Evolutionary conservation across 2,329 filamentous ascomycete genomes (phyloP).

Genomic region (Aspergillus unguis): DNA sequence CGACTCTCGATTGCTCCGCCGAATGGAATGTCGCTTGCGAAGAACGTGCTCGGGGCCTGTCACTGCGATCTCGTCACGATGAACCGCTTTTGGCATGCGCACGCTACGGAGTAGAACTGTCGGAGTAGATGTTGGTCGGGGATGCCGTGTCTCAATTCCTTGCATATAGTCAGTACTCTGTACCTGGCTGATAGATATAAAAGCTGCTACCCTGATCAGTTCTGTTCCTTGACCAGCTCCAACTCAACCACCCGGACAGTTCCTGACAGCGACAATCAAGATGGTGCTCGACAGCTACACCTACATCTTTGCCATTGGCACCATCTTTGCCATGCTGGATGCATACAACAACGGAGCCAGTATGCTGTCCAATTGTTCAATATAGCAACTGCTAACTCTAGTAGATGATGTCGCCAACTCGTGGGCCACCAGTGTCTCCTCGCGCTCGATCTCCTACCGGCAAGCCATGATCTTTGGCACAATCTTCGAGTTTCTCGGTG

Average conservation of each 20-base stretch:
- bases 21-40: not conserved
- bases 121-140: no score
- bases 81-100: no score
- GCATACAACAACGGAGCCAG: conserved; percentile 77
- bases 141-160: no score
- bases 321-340: conserved; percentile 70
- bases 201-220: not conserved
- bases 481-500: conserved; percentile 66
- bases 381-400: no score
- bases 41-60: no score
- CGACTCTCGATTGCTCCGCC: not conserved
- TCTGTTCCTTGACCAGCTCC: not conserved
- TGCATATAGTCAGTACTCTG: no score
- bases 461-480: conserved; percentile 50
- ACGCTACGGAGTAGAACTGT: no score
- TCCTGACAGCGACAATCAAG: conserved; percentile 29
- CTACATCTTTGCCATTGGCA: conserved; percentile 73
- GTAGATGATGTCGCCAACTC: conserved; percentile 75
- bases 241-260: no score
- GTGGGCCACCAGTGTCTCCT: conserved; percentile 78
- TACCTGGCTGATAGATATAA: not conserved
- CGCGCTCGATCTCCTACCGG: conserved; percentile 55
- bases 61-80: no score
- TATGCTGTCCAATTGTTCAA: conserved; percentile 43
- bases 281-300: conserved; percentile 62